Percentiles rank a stretch among this genome's conserved stretches.
Evolutionary conservation across 225 moss, liverwort and hornwort species (phyloP).

Genomic region (Climacium dendroides): DNA sequence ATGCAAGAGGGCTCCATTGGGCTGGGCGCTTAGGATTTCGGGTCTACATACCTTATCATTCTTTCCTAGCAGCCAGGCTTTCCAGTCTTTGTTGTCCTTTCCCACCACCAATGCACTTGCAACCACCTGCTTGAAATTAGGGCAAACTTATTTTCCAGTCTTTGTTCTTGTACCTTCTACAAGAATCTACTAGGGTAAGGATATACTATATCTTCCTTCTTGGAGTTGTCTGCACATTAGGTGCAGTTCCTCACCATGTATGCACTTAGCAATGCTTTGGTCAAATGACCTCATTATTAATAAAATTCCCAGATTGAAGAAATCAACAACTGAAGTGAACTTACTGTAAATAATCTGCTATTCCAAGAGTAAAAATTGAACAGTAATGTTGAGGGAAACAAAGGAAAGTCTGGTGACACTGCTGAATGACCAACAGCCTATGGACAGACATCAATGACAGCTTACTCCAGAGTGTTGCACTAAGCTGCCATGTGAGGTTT

Average conservation of each 20-base stretch:
- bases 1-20: neutral
- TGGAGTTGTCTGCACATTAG: accelerated
- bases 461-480: neutral
- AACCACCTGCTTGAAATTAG: neutral
- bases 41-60: neutral
- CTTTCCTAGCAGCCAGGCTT: too few species aligned
- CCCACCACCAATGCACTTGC: too few species aligned
- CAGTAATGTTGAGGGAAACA: neutral
- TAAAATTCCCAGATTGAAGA: neutral
- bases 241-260: neutral
- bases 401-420: neutral
- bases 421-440: neutral
- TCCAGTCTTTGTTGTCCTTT: neutral
- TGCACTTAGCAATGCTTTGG: neutral
- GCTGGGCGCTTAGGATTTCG: accelerated
- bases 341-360: neutral
- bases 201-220: neutral
- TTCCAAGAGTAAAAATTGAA: neutral
- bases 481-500: neutral
- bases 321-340: neutral
- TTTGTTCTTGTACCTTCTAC: neutral
- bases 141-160: neutral
- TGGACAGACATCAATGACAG: neutral
- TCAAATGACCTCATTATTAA: neutral
- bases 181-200: too few species aligned